phyloP scores from a whole-genome alignment of 208 protist genomes.

The Leishmania tarentolae region DNA sequence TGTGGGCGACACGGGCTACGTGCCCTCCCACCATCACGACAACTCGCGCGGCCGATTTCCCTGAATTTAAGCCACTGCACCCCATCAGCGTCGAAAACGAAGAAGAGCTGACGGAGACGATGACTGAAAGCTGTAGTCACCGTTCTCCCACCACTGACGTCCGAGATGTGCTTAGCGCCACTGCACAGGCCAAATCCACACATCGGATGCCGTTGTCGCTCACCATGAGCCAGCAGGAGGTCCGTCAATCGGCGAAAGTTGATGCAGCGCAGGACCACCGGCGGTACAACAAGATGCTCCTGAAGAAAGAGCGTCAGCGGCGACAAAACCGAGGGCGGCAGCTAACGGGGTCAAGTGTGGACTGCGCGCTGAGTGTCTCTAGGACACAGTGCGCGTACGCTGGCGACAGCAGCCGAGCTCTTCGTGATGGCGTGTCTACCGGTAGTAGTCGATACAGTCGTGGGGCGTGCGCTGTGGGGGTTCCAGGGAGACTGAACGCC shows the following conservation, averaged over 20 bases:
- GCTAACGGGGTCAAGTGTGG: neutral
- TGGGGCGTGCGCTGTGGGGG: neutral
- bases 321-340: conserved; percentile 25
- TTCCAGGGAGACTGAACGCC: neutral
- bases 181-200: neutral
- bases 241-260: too few species aligned
- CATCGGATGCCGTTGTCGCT: too few species aligned
- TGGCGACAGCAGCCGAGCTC: neutral
- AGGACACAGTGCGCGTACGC: neutral
- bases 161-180: neutral
- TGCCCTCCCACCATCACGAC: conserved; percentile 18
- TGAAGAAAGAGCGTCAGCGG: conserved; percentile 43
- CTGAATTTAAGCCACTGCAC: conserved; percentile 28
- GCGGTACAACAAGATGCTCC: conserved; percentile 69
- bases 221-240: neutral
- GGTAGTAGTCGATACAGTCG: neutral
- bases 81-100: conserved; percentile 23
- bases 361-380: neutral
- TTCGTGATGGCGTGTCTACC: neutral
- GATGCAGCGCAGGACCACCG: neutral
- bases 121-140: neutral
- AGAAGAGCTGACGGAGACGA: neutral
- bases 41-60: conserved; percentile 5
- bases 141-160: neutral
- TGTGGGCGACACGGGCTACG: conserved; percentile 25